These are phyloP conservation scores for Arabidopsis hybrid DNA, from an alignment of 441 rosid genomes.

Conservation along the genomic window DNA sequence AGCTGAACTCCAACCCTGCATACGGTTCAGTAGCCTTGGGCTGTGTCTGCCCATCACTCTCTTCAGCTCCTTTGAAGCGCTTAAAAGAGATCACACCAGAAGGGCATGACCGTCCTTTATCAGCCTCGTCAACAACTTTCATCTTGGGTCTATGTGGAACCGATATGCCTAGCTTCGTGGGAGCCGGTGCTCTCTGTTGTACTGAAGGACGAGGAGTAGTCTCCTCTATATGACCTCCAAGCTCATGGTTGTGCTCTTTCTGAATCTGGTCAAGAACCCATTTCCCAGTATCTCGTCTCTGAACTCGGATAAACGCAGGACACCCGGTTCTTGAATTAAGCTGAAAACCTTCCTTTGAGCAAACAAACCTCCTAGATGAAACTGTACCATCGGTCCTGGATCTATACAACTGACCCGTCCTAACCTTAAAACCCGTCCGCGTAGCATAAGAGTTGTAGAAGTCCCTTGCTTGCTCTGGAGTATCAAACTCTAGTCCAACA, in stretches of 20 bases:
- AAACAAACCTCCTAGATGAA: conserved; percentile 79
- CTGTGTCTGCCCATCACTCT: conserved; percentile 39
- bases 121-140: conserved; percentile 54
- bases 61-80: conserved; percentile 59
- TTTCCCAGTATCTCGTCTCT: conserved; percentile 73
- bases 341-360: conserved; percentile 89
- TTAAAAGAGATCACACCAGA: conserved; percentile 65
- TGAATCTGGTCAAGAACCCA: conserved; percentile 87
- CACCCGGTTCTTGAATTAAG: conserved; percentile 81
- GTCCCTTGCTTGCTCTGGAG: conserved; percentile 74
- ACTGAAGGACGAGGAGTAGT: conserved; percentile 36
- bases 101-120: conserved; percentile 56
- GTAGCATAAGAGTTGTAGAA: conserved; percentile 63
- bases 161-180: conserved; percentile 50
- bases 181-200: conserved; percentile 45
- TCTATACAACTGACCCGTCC: conserved; percentile 85
- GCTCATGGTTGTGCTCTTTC: conserved; percentile 86
- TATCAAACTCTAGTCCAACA: conserved; percentile 75
- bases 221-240: conserved; percentile 49
- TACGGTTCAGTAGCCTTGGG: conserved; percentile 56
- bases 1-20: conserved; percentile 65
- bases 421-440: conserved; percentile 65
- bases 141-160: conserved; percentile 56
- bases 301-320: conserved; percentile 77
- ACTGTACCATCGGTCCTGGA: conserved; percentile 83